Percentiles rank a stretch among this genome's conserved stretches.
Evolutionary conservation across 2,329 filamentous ascomycete species (phyloP).

Genomic region (Aspergillaceae sp.): DNA sequence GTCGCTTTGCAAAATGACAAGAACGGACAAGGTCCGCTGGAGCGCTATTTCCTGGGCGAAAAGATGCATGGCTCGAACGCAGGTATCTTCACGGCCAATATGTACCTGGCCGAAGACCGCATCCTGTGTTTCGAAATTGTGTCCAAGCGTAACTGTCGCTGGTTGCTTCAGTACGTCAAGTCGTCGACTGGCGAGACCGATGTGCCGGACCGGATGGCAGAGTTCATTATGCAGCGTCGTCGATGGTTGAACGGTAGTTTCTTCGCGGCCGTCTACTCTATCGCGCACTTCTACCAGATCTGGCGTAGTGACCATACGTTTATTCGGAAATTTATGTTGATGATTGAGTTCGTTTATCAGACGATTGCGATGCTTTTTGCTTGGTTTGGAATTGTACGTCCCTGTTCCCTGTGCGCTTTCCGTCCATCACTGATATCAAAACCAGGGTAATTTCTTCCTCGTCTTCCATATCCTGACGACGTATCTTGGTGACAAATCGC

Average conservation of each 20-base stretch:
- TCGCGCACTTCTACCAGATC: constrained; percentile 92
- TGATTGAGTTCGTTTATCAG: constrained; percentile 90
- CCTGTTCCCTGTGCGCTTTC: not conserved
- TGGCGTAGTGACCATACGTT: constrained; percentile 87
- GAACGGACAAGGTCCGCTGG: constrained; percentile 80
- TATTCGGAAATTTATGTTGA: constrained; percentile 77
- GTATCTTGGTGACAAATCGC: constrained; percentile 60
- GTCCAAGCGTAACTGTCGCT: constrained; percentile 92
- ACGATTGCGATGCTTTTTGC: constrained; percentile 95
- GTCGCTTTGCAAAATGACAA: constrained; percentile 95
- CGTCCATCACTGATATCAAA: constrained; percentile 6
- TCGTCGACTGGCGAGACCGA: constrained; percentile 95
- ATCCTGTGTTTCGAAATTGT: constrained; percentile 66
- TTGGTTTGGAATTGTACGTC: constrained; percentile 79
- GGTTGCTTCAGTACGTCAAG: constrained; percentile 98
- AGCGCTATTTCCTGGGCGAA: constrained; percentile 96
- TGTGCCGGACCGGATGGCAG: constrained; percentile 86
- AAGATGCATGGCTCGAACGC: constrained; percentile 89
- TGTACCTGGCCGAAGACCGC: constrained; percentile 45
- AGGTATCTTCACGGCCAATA: constrained; percentile 92
- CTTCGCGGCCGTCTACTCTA: constrained; percentile 92
- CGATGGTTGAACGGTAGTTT: constrained; percentile 98
- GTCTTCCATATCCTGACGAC: constrained; percentile 95
- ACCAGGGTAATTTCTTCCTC: constrained; percentile 84
- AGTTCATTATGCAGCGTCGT: constrained; percentile 89